Evolutionary conservation across 1,284 basidiomycete genomes (phyloP).

Genomic region (Melampsora occidentalis): DNA sequence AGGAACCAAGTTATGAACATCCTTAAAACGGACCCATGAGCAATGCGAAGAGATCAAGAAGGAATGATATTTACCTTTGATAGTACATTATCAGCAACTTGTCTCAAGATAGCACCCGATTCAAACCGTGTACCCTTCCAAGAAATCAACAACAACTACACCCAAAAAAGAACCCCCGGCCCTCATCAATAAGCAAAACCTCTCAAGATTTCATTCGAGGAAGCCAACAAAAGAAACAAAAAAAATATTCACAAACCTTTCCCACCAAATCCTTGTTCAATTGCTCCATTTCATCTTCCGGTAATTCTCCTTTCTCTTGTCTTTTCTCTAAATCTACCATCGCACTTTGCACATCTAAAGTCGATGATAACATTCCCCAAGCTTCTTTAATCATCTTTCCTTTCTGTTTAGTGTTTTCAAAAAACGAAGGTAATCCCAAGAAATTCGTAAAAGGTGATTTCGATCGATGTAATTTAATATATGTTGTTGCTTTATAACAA

Average conservation of each 20-base stretch:
- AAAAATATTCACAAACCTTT: conserved; percentile 60
- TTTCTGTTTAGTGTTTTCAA: conserved; percentile 91
- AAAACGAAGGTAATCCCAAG: conserved; percentile 81
- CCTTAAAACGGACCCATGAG: background rate
- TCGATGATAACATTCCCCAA: conserved; percentile 87
- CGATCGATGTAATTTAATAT: conserved; percentile 65
- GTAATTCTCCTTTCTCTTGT: conserved; percentile 40
- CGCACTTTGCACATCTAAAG: conserved; percentile 60
- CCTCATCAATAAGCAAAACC: background rate
- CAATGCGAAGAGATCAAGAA: background rate
- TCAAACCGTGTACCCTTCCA: conserved; percentile 93
- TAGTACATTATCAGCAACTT: conserved; percentile 45
- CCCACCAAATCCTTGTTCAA: conserved; percentile 92
- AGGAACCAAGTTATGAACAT: background rate
- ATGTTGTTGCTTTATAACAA: conserved; percentile 90
- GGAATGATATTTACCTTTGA: conserved; percentile 22
- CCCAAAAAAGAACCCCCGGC: background rate
- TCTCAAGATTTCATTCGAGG: background rate
- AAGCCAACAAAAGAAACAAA: background rate
- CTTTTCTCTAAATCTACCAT: conserved; percentile 81
- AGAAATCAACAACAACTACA: conserved; percentile 83
- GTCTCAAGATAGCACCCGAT: conserved; percentile 57
- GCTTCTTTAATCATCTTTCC: conserved; percentile 72
- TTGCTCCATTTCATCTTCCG: conserved; percentile 66
- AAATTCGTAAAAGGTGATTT: conserved; percentile 67